Percentiles rank a stretch among this genome's conserved stretches.
Evolutionary conservation across 495 filamentous ascomycete species (phyloP).

Genomic region (Lindgomyces ingoldianus): DNA sequence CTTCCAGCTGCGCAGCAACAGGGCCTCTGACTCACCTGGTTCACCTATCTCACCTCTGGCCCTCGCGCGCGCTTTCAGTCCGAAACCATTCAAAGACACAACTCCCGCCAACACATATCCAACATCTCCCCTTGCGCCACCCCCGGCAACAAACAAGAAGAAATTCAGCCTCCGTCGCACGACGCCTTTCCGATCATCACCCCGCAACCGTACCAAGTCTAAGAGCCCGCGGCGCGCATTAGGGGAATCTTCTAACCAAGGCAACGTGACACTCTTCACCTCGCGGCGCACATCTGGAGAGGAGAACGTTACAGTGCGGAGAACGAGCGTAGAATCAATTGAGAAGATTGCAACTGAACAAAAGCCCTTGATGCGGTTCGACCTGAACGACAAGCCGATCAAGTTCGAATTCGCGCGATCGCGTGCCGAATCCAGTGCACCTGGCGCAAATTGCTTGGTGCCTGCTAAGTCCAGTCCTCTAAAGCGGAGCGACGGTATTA

Average conservation of each 20-base stretch:
- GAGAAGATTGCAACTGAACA: conserved; percentile 14
- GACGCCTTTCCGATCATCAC: conserved; percentile 51
- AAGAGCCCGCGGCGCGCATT: conserved; percentile 78
- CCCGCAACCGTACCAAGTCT: conserved; percentile 61
- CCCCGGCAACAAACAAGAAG: conserved; percentile 23
- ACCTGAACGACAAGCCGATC: conserved; percentile 39
- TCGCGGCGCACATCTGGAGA: conserved; percentile 49
- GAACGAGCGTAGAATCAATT: conserved; percentile 15
- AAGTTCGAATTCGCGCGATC: conserved; percentile 45
- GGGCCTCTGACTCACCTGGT: conserved; percentile 47
- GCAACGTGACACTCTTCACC: conserved; percentile 60
- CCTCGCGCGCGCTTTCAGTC: conserved; percentile 34
- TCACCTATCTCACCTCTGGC: conserved; percentile 48
- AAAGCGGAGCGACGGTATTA: conserved; percentile 87
- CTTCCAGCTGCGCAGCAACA: conserved; percentile 63
- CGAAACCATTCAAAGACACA: conserved; percentile 1
- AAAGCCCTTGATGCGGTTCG: conserved; percentile 22
- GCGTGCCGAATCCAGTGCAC: conserved; percentile 27
- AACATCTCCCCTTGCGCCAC: conserved; percentile 13
- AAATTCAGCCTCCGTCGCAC: conserved; percentile 48
- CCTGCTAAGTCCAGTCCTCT: conserved; percentile 76
- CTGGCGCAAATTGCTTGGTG: conserved; percentile 41
- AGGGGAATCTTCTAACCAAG: conserved; percentile 66
- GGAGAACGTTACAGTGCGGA: conserved; percentile 49
- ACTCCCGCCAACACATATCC: conserved; percentile 5